Percentiles rank a stretch among this genome's conserved stretches.
Conservation (phyloP, 768 basidiomycete species). For the Trametes villosa region DNA sequence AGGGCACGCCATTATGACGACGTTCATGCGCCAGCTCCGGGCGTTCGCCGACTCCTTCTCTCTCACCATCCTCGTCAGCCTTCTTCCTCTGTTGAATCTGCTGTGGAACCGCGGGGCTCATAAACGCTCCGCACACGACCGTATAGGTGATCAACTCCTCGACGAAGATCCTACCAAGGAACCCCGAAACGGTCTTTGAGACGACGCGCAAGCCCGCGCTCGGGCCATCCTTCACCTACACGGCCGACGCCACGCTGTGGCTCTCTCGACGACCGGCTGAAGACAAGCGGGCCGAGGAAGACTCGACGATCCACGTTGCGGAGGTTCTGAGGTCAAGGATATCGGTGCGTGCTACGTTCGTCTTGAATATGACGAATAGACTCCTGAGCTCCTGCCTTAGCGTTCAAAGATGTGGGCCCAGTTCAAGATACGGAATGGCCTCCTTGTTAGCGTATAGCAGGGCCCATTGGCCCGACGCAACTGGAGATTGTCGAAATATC, state of each 20-base stretch:
- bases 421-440: conserved; percentile 37
- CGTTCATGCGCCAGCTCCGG: conserved; percentile 69
- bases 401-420: conserved; percentile 43
- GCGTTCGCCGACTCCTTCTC: conserved; percentile 47
- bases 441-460: conserved; percentile 11
- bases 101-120: too few relatives aligned
- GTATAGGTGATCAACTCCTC: conserved; percentile 66
- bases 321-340: conserved; percentile 36
- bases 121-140: too few relatives aligned
- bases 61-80: conserved; percentile 61
- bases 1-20: conserved; percentile 74
- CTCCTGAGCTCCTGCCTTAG: conserved; percentile 31
- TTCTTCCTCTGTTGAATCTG: too few relatives aligned
- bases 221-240: conserved; percentile 73
- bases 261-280: conserved; percentile 40
- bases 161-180: conserved; percentile 41
- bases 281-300: conserved; percentile 10
- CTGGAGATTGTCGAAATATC: too few relatives aligned
- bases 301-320: conserved; percentile 16
- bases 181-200: conserved; percentile 35
- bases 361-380: neutral
- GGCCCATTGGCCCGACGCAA: too few relatives aligned
- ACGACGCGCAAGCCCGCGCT: conserved; percentile 67
- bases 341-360: conserved; percentile 22
- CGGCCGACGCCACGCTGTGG: conserved; percentile 80